Evolutionary conservation across 192 early-diverging fungal species (phyloP), one percentile per base, ranked within the genome.

Genomic region (Coemansia pectinata): DNA sequence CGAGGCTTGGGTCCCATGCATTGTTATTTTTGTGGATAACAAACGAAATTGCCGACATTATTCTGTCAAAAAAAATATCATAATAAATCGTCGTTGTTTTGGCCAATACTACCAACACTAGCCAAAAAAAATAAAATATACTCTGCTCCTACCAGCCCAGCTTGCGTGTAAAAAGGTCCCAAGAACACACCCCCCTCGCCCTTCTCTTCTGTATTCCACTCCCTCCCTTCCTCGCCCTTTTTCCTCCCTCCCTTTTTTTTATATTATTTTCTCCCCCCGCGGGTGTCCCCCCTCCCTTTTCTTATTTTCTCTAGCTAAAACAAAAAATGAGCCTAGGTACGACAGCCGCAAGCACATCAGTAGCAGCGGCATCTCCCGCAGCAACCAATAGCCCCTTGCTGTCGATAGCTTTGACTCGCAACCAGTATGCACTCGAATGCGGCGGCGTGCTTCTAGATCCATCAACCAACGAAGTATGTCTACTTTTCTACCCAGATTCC

Each of bases 391-490:
- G 31, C 27, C 27, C 40, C 29, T 3, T 59, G 27, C n/a, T 64
- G 5, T 47, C 74, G 5, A 65, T 76, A 41, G 61, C 74, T 0
- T 66, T 83, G 47, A 83, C 72, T 0, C 75, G 74, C 67, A 69
- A 52, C 41, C 80, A 83, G 33, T 83, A 72, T 33, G 76, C 80
- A 0, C 33, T 71, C 1, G 80, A 83, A 39, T 75, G 71, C 66
- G 80, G 80, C 63, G 80, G 80, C 5, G 75, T 83, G 4, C 70
- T 83, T 14, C 45, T 83, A 4, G 80, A 83, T 53, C 80, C 80
- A 0, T 25, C 62, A 3, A 83, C 75, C 61, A 83, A 72, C 65
- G 80, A 83, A 53, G 80, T 83, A 10, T 83, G 80, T 14, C 63
- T 83, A 10, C 66, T 83, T 23, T 83, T 83, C 59, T 83, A 83